Conservation (phyloP, 202 grass and related monocot species). For the Alloteropsis angusta region DNA sequence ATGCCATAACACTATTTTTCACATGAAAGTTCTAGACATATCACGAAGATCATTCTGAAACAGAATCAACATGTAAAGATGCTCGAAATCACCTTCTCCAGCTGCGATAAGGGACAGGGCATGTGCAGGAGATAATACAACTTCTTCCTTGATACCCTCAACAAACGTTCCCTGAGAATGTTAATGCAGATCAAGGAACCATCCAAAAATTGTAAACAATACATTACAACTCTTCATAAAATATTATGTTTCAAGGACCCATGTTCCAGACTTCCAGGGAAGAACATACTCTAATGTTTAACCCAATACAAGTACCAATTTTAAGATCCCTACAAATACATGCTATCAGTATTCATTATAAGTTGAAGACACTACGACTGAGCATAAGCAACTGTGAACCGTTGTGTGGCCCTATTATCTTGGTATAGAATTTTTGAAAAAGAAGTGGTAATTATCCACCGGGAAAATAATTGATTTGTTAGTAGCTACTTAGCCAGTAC, state of each 20-base stretch:
- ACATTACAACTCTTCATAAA: background rate
- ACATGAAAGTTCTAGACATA: background rate
- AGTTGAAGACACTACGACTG: background rate
- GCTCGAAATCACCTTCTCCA: slow-evolving; percentile 73
- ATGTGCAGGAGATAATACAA: slow-evolving; percentile 98
- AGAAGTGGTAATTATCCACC: background rate
- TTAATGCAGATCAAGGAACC: slow-evolving; percentile 19
- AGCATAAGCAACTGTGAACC: background rate
- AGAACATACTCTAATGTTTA: background rate
- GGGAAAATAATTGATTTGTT: slow-evolving; percentile 4
- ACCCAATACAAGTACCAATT: background rate
- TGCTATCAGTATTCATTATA: background rate
- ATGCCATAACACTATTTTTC: background rate
- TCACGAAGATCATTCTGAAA: background rate
- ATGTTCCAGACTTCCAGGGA: background rate
- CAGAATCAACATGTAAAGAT: background rate
- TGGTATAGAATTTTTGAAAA: background rate
- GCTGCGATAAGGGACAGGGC: slow-evolving; percentile 94
- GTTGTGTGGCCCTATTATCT: background rate
- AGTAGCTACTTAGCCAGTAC: background rate
- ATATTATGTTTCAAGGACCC: background rate
- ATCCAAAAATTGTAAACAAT: slow-evolving; percentile 18
- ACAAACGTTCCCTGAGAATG: slow-evolving; percentile 85
- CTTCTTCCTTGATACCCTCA: slow-evolving; percentile 99
- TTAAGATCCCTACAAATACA: background rate